A percentile compares a stretch with the other conserved stretches of the same genome.
These are phyloP conservation scores for Mediolabrus comicus DNA, from an alignment of 108 stramenopile species.

Conservation along the genomic window DNA sequence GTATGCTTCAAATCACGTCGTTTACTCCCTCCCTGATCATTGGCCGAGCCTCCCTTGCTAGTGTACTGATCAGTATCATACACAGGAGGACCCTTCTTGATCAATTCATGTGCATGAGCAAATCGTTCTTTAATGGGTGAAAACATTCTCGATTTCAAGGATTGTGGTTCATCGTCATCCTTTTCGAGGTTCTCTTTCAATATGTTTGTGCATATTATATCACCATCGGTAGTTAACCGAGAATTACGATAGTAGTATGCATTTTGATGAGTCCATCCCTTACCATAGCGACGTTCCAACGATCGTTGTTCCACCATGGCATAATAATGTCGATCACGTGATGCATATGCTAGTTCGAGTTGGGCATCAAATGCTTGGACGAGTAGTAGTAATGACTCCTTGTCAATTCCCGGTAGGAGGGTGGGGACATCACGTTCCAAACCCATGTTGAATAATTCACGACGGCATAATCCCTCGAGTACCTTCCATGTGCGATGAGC, in stretches of 20 bases:
- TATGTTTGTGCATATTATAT: neutral
- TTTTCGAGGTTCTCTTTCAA: neutral
- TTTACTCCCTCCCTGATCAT: constrained; percentile 18
- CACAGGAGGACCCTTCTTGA: constrained; percentile 70
- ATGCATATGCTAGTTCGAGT: constrained; percentile 48
- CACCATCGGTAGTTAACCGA: constrained; percentile 4
- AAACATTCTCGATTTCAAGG: constrained; percentile 40
- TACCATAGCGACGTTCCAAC: constrained; percentile 36
- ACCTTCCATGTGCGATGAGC: constrained; percentile 42
- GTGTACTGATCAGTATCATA: neutral
- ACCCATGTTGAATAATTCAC: constrained; percentile 4
- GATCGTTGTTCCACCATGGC: constrained; percentile 49
- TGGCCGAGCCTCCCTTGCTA: constrained; percentile 7
- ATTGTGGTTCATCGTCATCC: neutral
- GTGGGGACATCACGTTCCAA: neutral
- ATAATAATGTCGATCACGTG: constrained; percentile 70
- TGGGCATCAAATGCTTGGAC: constrained; percentile 55
- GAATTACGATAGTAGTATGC: constrained; percentile 18
- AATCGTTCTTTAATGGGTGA: constrained; percentile 63
- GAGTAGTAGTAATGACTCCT: neutral
- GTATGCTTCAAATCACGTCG: constrained; percentile 40
- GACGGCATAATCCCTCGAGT: neutral
- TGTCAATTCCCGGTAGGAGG: neutral
- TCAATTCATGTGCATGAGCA: constrained; percentile 70
- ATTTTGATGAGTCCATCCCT: constrained; percentile 26